A percentile compares a stretch with the other conserved stretches of the same genome.
phyloP scores from a whole-genome alignment of 2,329 filamentous ascomycete species.

The Talaromyces amestolkiae region DNA sequence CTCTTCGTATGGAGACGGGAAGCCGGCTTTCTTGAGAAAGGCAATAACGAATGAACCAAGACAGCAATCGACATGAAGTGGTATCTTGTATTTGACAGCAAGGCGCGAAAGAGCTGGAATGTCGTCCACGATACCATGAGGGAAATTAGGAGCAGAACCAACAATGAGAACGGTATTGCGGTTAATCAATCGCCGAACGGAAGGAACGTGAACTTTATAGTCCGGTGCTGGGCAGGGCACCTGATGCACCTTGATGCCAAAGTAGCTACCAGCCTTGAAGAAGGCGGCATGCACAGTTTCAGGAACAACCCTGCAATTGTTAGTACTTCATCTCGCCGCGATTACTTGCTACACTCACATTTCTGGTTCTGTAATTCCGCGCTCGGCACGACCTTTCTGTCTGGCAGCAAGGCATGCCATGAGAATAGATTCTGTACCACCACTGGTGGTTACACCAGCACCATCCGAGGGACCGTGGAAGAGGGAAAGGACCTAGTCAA shows the following conservation, averaged over 20 bases:
- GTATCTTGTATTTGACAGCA: constrained; percentile 73
- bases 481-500: constrained; percentile 61
- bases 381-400: constrained; percentile 82
- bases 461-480: constrained; percentile 86
- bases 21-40: constrained; percentile 88
- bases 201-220: constrained; percentile 78
- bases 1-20: constrained; percentile 59
- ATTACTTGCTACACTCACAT: constrained; percentile 62
- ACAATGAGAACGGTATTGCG: constrained; percentile 91
- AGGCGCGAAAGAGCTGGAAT: constrained; percentile 81
- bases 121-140: constrained; percentile 96
- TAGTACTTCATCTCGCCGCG: constrained; percentile 19
- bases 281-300: constrained; percentile 95
- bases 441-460: constrained; percentile 85
- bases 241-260: constrained; percentile 90
- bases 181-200: constrained; percentile 83
- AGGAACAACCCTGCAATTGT: constrained; percentile 71
- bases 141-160: constrained; percentile 94
- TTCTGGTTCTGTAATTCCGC: constrained; percentile 86
- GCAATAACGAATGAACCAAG: constrained; percentile 93
- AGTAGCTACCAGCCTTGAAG: constrained; percentile 91
- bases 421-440: constrained; percentile 93
- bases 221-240: constrained; percentile 80
- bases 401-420: constrained; percentile 91
- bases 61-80: constrained; percentile 96